A percentile compares a stretch with the other conserved stretches of the same genome.
These are phyloP conservation scores for Anisogramma anomala DNA, from an alignment of 2,329 filamentous ascomycete species.

Conservation along the genomic window DNA sequence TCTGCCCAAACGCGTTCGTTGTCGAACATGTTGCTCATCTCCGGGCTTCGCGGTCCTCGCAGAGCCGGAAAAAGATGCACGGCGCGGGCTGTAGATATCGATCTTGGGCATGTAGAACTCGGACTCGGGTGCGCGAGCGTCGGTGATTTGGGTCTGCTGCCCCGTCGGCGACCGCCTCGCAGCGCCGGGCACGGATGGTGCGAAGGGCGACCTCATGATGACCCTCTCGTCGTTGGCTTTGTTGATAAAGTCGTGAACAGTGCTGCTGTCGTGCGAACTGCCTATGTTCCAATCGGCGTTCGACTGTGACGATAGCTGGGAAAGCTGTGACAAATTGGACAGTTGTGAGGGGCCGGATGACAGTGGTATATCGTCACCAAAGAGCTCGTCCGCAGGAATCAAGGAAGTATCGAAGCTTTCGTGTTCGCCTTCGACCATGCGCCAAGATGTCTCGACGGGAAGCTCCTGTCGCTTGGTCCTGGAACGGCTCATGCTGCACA, in stretches of 20 bases:
- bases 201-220: slow-evolving; percentile 43
- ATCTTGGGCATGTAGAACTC: slow-evolving; percentile 43
- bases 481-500: slow-evolving; percentile 4
- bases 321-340: slow-evolving; percentile 23
- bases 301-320: slow-evolving; percentile 17
- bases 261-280: slow-evolving; percentile 41
- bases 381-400: slow-evolving; percentile 30
- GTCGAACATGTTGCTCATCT: slow-evolving; percentile 18
- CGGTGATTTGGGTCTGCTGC: slow-evolving; percentile 13
- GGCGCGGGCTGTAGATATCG: slow-evolving; percentile 28
- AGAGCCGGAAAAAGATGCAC: slow-evolving; percentile 24
- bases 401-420: slow-evolving; percentile 49
- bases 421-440: slow-evolving; percentile 48
- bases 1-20: slow-evolving; percentile 17
- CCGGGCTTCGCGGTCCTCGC: slow-evolving; percentile 24
- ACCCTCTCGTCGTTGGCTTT: slow-evolving; percentile 44
- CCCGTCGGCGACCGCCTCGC: slow-evolving; percentile 22
- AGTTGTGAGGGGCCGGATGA: slow-evolving; percentile 38
- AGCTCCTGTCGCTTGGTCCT: slow-evolving; percentile 20
- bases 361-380: slow-evolving; percentile 28
- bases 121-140: slow-evolving; percentile 34
- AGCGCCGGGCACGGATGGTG: slow-evolving; percentile 36
- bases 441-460: slow-evolving; percentile 45
- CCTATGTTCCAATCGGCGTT: slow-evolving; percentile 29
- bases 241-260: slow-evolving; percentile 39